Base-by-base conservation (phyloP, 192 early-diverging fungal species). In the Backusella circina region DNA sequence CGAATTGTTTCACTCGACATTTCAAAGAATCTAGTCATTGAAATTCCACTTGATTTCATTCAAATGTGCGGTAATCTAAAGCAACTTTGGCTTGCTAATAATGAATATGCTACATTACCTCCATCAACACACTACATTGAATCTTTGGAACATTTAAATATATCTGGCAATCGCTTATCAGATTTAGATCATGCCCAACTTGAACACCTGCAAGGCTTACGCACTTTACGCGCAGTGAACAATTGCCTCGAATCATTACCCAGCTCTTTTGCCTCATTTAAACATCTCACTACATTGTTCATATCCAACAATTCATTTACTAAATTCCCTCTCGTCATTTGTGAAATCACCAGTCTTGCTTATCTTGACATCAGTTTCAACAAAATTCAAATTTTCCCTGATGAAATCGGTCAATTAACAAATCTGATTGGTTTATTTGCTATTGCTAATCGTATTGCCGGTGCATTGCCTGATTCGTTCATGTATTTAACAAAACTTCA, bases 321-420 rank as follows among this genome's bases (percentile, higher is more conserved):
- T 3, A 74, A 76, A 30, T 91, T 96, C 70, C 96, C 96, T 1
- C 28, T 67, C 15, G 87, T 89, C 0, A 77, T 96, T 28, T 91
- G 89, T 39, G 75, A 85, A 47, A 90, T 93, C 31, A 23, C 76
- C 38, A 80, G 88, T 33, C 78, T 95, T 16, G 84, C 82, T 15
- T 86, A 92, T 35, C 84, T 97, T 28, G 94, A 97, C 76, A 76
- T 96, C 33, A 92, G 89, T 66, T 93, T 95, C 65, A 95, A 95
- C 77, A 90, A 93, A 50, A 93, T 97, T n/a, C 82, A 88, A 4
- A 78, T 70, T 10, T 83, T 97, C 18, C 93, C 94, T 26, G 85
- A 93, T 18, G 85, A 84, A 31, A 93, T 96, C 41, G 89, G 93
- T 21, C 80, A 90, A 8, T 80, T 96, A 15, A 67, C 66, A 6